These are phyloP conservation scores for Hordeum pubiflorum DNA, from an alignment of 202 grass and related monocot species.

Conservation along the genomic window DNA sequence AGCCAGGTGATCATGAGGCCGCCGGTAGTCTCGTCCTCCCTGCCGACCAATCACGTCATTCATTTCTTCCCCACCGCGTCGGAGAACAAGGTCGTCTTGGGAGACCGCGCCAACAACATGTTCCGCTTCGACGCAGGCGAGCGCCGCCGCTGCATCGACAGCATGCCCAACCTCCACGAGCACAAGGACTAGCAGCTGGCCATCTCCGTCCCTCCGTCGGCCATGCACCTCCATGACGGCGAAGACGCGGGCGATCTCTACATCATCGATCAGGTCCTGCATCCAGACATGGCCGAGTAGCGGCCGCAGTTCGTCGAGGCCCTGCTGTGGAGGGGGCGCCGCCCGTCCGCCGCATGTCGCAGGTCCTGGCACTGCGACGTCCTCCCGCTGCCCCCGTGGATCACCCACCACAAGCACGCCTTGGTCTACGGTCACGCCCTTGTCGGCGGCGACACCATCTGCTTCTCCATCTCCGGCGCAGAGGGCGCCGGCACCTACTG, in stretches of 20 bases:
- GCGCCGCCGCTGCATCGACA: too few species aligned
- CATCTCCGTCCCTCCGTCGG: background rate
- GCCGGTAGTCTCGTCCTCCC: background rate
- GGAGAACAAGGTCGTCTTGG: background rate
- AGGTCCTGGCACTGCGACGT: background rate
- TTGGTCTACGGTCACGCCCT: background rate
- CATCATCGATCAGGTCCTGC: background rate
- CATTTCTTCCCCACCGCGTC: background rate
- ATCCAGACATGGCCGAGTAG: background rate
- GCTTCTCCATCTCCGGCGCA: background rate
- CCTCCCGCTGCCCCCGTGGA: background rate
- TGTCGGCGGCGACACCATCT: background rate
- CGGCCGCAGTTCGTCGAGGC: background rate
- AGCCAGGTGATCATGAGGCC: background rate
- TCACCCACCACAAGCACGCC: background rate
- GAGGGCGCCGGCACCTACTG: background rate
- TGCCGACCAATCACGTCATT: background rate
- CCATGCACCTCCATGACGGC: background rate
- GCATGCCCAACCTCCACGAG: background rate
- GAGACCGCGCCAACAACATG: background rate
- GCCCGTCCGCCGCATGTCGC: background rate
- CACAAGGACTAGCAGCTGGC: background rate
- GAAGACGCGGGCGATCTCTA: background rate
- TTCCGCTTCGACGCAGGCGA: background rate
- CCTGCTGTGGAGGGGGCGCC: background rate